Conservation (phyloP, 2,329 filamentous ascomycete genomes). For the Cladosporium oxysporum region DNA sequence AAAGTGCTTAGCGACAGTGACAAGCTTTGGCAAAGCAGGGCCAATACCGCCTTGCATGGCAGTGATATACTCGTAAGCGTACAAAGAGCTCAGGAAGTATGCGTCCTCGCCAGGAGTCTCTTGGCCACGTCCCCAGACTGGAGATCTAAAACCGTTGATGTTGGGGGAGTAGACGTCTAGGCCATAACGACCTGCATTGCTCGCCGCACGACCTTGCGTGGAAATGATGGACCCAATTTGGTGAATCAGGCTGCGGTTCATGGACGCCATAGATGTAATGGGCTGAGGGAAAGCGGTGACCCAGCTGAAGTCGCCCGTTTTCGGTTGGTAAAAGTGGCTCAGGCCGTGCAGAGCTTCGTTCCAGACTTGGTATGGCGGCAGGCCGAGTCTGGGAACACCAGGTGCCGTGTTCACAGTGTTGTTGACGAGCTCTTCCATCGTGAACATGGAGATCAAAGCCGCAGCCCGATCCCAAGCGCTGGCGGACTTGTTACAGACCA, state of each 20-base stretch:
- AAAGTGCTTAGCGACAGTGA: slow-evolving; percentile 51
- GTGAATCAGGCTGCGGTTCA: slow-evolving; percentile 61
- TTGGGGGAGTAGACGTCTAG: slow-evolving; percentile 65
- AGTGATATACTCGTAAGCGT: slow-evolving; percentile 34
- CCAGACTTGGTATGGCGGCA: slow-evolving; percentile 60
- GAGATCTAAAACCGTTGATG: slow-evolving; percentile 41
- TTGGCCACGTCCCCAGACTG: slow-evolving; percentile 31
- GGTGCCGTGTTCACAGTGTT: slow-evolving; percentile 49
- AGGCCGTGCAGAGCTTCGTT: slow-evolving; percentile 58
- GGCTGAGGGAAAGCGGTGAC: slow-evolving; percentile 66
- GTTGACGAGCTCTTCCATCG: slow-evolving; percentile 29
- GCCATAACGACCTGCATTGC: slow-evolving; percentile 48
- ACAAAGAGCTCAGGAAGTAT: slow-evolving; percentile 29
- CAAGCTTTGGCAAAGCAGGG: slow-evolving; percentile 38
- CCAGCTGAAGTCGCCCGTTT: slow-evolving; percentile 49
- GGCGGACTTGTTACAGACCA: slow-evolving; percentile 13
- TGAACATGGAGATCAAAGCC: slow-evolving; percentile 16
- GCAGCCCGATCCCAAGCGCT: slow-evolving; percentile 14
- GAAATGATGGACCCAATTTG: slow-evolving; percentile 55
- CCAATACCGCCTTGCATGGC: slow-evolving; percentile 38
- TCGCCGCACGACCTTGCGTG: slow-evolving; percentile 64
- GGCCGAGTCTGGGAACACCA: slow-evolving; percentile 56
- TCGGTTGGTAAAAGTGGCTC: slow-evolving; percentile 21
- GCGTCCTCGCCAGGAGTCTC: slow-evolving; percentile 43
- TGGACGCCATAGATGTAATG: slow-evolving; percentile 60